These are phyloP conservation scores for Reticulascus tulasneorum DNA, from an alignment of 2,329 filamentous ascomycete genomes.

Conservation along the genomic window DNA sequence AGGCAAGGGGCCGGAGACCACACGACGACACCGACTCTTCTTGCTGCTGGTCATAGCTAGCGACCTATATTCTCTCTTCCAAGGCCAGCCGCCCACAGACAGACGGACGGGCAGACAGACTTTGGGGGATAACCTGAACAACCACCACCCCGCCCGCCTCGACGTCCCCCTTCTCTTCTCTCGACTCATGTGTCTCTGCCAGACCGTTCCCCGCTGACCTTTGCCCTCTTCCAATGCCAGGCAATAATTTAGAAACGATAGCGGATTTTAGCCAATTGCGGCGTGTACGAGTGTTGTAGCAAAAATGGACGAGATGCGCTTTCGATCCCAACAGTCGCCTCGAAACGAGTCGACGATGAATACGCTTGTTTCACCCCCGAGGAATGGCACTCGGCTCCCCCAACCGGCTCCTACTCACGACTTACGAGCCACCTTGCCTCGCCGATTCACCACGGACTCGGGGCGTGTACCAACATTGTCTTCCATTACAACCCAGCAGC, in stretches of 20 bases:
- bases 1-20: too few relatives aligned
- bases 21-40: too few relatives aligned
- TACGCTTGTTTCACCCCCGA: constrained; percentile 69
- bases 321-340: constrained; percentile 72
- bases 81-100: neutral
- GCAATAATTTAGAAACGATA: constrained; percentile 31
- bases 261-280: constrained; percentile 23
- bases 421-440: constrained; percentile 72
- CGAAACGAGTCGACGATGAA: constrained; percentile 73
- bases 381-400: constrained; percentile 62
- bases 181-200: too few relatives aligned
- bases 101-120: neutral
- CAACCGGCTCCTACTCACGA: constrained; percentile 58
- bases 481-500: constrained; percentile 54
- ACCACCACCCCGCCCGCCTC: too few relatives aligned
- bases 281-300: constrained; percentile 39
- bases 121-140: too few relatives aligned
- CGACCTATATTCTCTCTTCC: neutral
- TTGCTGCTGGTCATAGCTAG: too few relatives aligned
- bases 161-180: neutral
- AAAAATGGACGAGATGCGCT: constrained; percentile 76
- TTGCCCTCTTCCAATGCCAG: constrained; percentile 12
- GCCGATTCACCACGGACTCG: constrained; percentile 91
- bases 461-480: constrained; percentile 74
- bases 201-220: constrained; percentile 13